Base-by-base conservation (phyloP, 352 stramenopile species). In the Globisporangium alternatum region DNA sequence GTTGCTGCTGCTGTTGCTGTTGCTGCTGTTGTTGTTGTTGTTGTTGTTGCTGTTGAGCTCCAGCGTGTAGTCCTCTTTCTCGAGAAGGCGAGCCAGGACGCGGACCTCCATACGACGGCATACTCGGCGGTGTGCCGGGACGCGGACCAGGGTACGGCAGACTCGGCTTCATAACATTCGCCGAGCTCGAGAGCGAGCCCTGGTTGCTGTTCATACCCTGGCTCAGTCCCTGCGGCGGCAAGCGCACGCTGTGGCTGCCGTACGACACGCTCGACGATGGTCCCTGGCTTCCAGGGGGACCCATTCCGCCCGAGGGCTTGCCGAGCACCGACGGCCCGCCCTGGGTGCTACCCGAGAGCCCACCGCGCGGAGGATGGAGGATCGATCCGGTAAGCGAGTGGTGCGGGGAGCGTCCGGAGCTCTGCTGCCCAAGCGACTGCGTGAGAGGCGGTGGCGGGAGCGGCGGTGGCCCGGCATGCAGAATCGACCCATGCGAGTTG, bases 361-460 rank as follows among this genome's bases (percentile, higher is more conserved):
- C 72, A 13, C 69, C 67, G 5, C 80, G 80, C 10, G 83, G 83
- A 17, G 83, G 81, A 52, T 93, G 84, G 21, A 93, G 68, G 49
- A 93, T 86, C 43, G 84, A 90, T 22, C 81, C 74, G 0, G 80
- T 64, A 17, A 90, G 78, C 55, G 82, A 71, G 57, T 93, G 84
- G 28, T 86, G 78, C 48, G 84, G 82, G 44, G 84, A 91, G 15
- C 82, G 80, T 45, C 73, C 76, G 25, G 81, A 60, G 60, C 63
- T 78, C 57, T 69, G 56, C 22, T 75, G 72, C 39, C 78, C 69
- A n/a, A 91, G 53, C 21, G 75, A 80, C n/a, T 79, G 74, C 22
- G 75, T 75, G 9, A 91, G 80, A 22, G 84, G 75, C 35, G 84
- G 84, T 6, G 81, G 84, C 28, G 84, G 84, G 3, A 93, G 70